A percentile compares a stretch with the other conserved stretches of the same genome.
These are phyloP conservation scores for Suillus cothurnatus DNA, from an alignment of 768 basidiomycete species.

Conservation along the genomic window DNA sequence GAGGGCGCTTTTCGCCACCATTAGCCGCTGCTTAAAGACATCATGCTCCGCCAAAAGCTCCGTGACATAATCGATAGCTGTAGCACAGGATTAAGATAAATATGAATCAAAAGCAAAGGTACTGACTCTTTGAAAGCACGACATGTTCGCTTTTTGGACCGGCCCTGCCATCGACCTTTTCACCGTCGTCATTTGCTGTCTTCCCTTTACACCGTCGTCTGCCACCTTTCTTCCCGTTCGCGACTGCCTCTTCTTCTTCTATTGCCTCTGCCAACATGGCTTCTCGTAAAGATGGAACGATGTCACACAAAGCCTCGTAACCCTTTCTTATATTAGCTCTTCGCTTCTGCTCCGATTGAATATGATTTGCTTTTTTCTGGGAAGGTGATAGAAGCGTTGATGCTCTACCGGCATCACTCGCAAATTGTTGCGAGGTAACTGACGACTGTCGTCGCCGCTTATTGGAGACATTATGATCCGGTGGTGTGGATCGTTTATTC, in stretches of 20 bases:
- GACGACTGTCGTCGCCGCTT: conserved; percentile 36
- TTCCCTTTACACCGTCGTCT: conserved; percentile 40
- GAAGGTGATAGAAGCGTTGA: conserved; percentile 65
- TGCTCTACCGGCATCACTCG: conserved; percentile 17
- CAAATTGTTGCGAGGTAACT: conserved; percentile 12
- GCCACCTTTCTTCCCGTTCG: conserved; percentile 37
- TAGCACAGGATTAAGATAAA: conserved; percentile 8
- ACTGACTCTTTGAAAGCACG: conserved; percentile 85
- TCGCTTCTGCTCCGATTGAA: conserved; percentile 92
- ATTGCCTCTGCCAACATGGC: conserved; percentile 57
- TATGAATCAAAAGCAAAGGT: conserved; percentile 4
- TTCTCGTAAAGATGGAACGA: conserved; percentile 79
- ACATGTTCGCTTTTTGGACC: conserved; percentile 92
- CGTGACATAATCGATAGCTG: conserved; percentile 87
- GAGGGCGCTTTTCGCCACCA: conserved; percentile 57
- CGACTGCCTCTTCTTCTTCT: conserved; percentile 59
- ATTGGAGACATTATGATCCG: conserved; percentile 26
- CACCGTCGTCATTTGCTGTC: conserved; percentile 50
- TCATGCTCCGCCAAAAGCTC: conserved; percentile 63
- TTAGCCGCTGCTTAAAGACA: conserved; percentile 57
- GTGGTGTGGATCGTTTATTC: conserved; percentile 30
- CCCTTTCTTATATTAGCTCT: conserved; percentile 88
- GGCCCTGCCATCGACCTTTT: conserved; percentile 79
- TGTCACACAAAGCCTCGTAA: conserved; percentile 85
- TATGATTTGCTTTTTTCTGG: conserved; percentile 93